phyloP scores from a whole-genome alignment of 192 early-diverging fungal genomes.

The Coemansia sp. region DNA sequence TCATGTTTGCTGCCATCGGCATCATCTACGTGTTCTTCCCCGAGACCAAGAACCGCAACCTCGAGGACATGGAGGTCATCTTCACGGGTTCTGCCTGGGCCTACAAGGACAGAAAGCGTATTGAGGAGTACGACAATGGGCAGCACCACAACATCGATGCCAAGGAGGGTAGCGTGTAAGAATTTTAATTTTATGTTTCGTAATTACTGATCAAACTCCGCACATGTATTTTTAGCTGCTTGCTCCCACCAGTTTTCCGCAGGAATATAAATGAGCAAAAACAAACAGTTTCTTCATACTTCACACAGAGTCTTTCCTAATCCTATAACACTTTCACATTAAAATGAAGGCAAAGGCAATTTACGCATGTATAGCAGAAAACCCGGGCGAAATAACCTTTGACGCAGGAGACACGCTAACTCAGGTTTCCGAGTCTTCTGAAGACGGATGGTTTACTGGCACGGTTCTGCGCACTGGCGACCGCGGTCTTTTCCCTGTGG shows the following conservation, averaged over 20 bases:
- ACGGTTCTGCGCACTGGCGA: slow-evolving; percentile 26
- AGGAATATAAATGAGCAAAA: neutral
- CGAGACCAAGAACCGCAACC: slow-evolving; percentile 80
- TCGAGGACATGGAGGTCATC: slow-evolving; percentile 86
- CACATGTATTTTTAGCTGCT: too few species aligned
- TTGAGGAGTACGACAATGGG: slow-evolving; percentile 27
- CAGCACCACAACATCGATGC: neutral
- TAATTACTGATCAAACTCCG: too few species aligned
- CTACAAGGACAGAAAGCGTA: slow-evolving; percentile 36
- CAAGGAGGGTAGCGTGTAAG: neutral
- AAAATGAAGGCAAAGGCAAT: slow-evolving; percentile 40
- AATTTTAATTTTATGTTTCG: too few species aligned
- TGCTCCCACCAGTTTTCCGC: neutral
- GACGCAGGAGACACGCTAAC: slow-evolving; percentile 19
- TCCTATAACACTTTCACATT: too few species aligned
- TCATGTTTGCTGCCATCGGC: slow-evolving; percentile 59
- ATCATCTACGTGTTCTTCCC: slow-evolving; percentile 72
- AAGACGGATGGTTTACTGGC: slow-evolving; percentile 42
- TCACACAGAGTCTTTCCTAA: too few species aligned
- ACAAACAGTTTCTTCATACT: neutral
- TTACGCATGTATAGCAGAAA: slow-evolving; percentile 45
- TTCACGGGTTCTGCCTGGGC: slow-evolving; percentile 55
- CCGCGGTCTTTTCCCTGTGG: slow-evolving; percentile 40
- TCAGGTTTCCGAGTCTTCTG: slow-evolving; percentile 17
- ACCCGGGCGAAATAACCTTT: slow-evolving; percentile 45